Percentiles rank a stretch among this genome's conserved stretches.
phyloP scores from a whole-genome alignment of 306 rosid species.

The Rosa lucieae region DNA sequence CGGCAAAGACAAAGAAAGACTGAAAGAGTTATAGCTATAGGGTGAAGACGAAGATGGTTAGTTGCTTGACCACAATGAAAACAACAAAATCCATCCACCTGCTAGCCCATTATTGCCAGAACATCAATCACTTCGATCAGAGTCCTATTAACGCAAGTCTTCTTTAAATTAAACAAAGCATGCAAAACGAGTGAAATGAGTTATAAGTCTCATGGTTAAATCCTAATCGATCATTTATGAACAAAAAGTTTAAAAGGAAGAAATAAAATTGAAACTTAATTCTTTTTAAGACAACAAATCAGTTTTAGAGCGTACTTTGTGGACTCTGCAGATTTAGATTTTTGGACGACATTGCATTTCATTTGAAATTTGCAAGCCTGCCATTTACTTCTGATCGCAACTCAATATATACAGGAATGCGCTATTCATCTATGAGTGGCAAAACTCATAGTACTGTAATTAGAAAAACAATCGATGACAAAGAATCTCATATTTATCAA shows the following conservation, averaged over 20 bases:
- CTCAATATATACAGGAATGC: neutral
- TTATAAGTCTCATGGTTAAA: neutral
- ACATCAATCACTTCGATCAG: neutral
- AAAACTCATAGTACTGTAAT: neutral
- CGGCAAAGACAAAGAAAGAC: neutral
- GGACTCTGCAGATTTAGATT: too few species aligned
- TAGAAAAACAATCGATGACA: neutral
- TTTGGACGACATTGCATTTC: neutral
- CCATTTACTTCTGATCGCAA: neutral
- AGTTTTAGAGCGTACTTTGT: neutral
- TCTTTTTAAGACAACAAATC: too few species aligned
- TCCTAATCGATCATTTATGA: neutral
- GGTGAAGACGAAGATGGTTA: neutral
- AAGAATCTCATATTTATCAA: conserved; percentile 8
- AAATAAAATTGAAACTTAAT: neutral
- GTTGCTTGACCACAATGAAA: neutral
- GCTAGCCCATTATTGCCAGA: neutral
- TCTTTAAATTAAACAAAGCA: neutral
- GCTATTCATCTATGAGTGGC: neutral
- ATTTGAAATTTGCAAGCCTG: neutral
- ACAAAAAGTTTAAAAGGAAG: neutral
- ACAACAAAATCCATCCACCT: neutral
- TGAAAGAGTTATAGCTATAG: neutral
- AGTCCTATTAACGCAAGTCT: neutral
- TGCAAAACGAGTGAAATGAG: neutral